A percentile compares a stretch with the other conserved stretches of the same genome.
phyloP scores from a whole-genome alignment of 345 rosid genomes.

The Hibiscus tridactylites region DNA sequence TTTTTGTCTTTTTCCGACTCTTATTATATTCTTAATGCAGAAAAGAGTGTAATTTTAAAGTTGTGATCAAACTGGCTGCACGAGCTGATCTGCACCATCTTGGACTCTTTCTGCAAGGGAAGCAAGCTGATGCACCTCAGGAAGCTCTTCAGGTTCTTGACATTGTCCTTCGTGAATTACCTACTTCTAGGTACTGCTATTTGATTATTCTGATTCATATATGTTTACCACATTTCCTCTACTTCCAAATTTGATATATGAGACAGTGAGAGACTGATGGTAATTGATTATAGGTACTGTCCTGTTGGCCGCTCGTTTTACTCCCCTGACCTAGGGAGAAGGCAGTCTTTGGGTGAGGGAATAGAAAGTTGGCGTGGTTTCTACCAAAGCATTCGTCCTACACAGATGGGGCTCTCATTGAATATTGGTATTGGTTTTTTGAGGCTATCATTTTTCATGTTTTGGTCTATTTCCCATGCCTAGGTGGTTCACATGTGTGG shows the following conservation, averaged over 20 bases:
- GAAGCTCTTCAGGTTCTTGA: conserved; percentile 32
- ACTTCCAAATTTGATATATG: background rate
- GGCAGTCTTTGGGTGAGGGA: conserved; percentile 79
- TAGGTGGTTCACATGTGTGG: background rate
- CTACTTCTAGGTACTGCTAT: conserved; percentile 47
- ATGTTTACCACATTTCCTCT: background rate
- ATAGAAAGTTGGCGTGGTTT: conserved; percentile 97
- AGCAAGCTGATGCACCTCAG: conserved; percentile 91
- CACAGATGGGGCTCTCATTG: conserved; percentile 86
- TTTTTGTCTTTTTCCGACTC: background rate
- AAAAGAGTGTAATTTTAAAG: conserved; percentile 63
- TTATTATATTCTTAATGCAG: conserved; percentile 26
- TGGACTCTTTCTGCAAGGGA: conserved; percentile 75
- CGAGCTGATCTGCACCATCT: conserved; percentile 88
- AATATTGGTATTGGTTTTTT: conserved; percentile 50
- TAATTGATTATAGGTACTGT: conserved; percentile 42
- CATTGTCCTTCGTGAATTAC: conserved; percentile 68
- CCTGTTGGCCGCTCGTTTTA: conserved; percentile 93
- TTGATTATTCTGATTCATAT: conserved; percentile 13
- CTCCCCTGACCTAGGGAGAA: conserved; percentile 74
- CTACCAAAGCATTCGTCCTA: conserved; percentile 93
- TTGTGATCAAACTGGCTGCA: conserved; percentile 72
- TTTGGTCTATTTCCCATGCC: background rate
- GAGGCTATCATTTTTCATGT: conserved; percentile 9
- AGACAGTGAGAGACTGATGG: background rate